Percentiles rank a stretch among this genome's conserved stretches.
Conservation (phyloP, 129 eudicot genomes). For the Glebionis coronaria region DNA sequence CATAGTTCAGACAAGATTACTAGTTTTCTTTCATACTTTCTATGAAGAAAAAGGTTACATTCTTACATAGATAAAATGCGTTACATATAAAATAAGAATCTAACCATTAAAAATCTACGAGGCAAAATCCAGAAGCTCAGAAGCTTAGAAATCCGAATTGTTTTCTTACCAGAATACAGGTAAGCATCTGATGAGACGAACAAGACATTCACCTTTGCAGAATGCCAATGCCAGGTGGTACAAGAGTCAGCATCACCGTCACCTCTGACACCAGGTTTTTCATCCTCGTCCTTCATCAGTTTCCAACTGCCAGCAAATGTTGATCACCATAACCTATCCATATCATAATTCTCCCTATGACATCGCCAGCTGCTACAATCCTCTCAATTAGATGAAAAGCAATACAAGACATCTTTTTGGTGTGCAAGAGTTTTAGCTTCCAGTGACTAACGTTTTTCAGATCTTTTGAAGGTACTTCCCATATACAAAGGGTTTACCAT, state of each 20-base stretch:
- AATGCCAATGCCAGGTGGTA: conserved; percentile 95
- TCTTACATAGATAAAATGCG: too few species aligned
- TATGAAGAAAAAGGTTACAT: too few species aligned
- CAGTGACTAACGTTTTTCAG: conserved; percentile 27
- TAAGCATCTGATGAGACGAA: too few species aligned
- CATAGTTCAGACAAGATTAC: too few species aligned
- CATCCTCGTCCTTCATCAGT: conserved; percentile 45
- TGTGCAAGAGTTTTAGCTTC: conserved; percentile 67
- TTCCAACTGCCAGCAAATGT: conserved; percentile 37
- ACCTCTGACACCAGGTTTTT: conserved; percentile 77
- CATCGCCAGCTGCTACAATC: conserved; percentile 86
- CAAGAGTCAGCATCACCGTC: conserved; percentile 85
- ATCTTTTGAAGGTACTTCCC: conserved; percentile 78
- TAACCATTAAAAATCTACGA: too few species aligned
- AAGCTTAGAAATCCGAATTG: too few species aligned
- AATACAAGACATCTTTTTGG: conserved; percentile 50
- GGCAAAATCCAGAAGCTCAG: too few species aligned
- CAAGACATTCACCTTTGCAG: conserved; percentile 47
- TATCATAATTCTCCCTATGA: conserved; percentile 75
- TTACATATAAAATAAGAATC: too few species aligned
- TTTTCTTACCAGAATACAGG: too few species aligned
- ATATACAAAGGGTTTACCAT: conserved; percentile 50
- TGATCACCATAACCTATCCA: conserved; percentile 73
- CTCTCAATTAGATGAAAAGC: conserved; percentile 85
- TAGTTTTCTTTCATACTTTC: too few species aligned